These are phyloP conservation scores for Phycomyces blakesleeanus DNA, from an alignment of 192 early-diverging fungal species.

Conservation along the genomic window DNA sequence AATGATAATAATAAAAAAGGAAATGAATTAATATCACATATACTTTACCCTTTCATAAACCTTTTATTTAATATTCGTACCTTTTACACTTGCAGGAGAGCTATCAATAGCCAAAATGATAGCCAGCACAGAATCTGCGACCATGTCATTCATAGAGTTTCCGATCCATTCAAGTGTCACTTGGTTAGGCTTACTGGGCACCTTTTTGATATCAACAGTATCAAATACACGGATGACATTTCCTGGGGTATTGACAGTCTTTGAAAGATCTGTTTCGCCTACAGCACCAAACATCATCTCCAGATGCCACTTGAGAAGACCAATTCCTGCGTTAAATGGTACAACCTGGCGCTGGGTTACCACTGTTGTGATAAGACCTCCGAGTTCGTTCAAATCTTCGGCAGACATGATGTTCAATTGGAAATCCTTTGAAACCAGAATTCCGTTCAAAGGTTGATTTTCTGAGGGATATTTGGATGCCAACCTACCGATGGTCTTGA, in stretches of 20 bases:
- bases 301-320: constrained; percentile 83
- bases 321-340: constrained; percentile 69
- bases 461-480: constrained; percentile 72
- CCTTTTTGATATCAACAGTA: constrained; percentile 68
- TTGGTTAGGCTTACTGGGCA: constrained; percentile 49
- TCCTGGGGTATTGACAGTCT: constrained; percentile 19
- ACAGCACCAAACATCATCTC: constrained; percentile 91
- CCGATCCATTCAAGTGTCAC: constrained; percentile 89
- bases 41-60: no score
- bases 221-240: constrained; percentile 61
- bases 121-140: constrained; percentile 90
- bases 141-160: constrained; percentile 89
- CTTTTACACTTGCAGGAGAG: constrained; percentile 86
- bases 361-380: constrained; percentile 63
- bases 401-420: constrained; percentile 82
- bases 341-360: constrained; percentile 78
- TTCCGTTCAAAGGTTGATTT: constrained; percentile 64
- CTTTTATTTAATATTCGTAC: no score
- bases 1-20: no score
- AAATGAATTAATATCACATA: no score
- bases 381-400: constrained; percentile 78
- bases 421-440: constrained; percentile 88
- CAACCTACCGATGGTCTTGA: constrained; percentile 77
- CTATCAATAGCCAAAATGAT: constrained; percentile 81
- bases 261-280: constrained; percentile 37